Evolutionary conservation across 1,284 basidiomycete genomes (phyloP), one percentile per base, ranked within the genome.

Genomic region (Thelephora terrestris): DNA sequence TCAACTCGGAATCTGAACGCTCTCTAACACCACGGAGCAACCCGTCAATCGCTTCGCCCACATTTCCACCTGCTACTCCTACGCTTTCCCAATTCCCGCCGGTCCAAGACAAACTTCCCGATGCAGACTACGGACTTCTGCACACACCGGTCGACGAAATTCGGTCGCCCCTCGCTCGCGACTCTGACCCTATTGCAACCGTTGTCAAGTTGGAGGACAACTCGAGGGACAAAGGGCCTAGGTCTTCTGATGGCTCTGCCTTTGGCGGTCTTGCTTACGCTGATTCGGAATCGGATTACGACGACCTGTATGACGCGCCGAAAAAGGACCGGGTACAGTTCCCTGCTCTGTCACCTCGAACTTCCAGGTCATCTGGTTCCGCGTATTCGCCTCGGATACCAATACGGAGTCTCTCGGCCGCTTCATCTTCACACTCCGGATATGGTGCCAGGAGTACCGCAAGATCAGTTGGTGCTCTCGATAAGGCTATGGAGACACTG

Each of bases 401-500:
- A 1, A 50, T 55, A 47, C 58, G 58, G 23, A 61, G 55, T 46
- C 55, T 64, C 7, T 64, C 64, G 23, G 42, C 55, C 20, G 18
- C 39, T 3, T 59, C 62, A 14, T 61, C 64, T 25, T 55, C 59
- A 32, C 39, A 53, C 32, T 61, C 64, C 24, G 48, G 59, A 36
- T 59, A 58, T 55, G 43, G 59, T 18, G 43, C 53, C 46, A 58
- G 61, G 24, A 53, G 57, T 20, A 47, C 55, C 7, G 55, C 58
- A 2, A 74, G 58, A 59, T 71, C 59, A 51, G 64, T 55, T 12
- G 60, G 61, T 25, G 61, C 61, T 27, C 58, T 76, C 52, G 73
- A 75, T 50, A 64, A 62, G 44, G 72, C 70, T 35, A 69, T 78
- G 68, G 75, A 75, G 55, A 70, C 68, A 6, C 63, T 77, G 46